A percentile compares a stretch with the other conserved stretches of the same genome.
Evolutionary conservation across 768 basidiomycete species (phyloP).

Genomic region (Fistulinella prunicolor): DNA sequence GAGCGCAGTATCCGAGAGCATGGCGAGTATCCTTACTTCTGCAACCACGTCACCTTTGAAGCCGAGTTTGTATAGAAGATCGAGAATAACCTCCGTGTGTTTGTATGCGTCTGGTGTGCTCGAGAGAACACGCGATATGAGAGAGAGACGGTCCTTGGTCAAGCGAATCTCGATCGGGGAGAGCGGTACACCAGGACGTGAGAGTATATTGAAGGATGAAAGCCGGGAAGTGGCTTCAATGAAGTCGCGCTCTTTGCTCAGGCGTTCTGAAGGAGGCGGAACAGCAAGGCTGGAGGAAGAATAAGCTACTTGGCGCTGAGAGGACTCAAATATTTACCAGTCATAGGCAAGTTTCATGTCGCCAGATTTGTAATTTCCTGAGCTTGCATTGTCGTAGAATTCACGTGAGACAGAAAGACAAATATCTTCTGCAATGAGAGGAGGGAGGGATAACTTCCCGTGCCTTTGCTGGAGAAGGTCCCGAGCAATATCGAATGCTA

Average conservation of each 20-base stretch:
- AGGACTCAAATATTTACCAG: conserved; percentile 52
- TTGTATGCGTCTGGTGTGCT: conserved; percentile 86
- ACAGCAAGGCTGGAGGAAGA: conserved; percentile 64
- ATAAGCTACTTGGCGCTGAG: conserved; percentile 1
- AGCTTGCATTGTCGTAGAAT: conserved; percentile 92
- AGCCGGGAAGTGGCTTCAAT: conserved; percentile 97
- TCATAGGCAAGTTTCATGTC: conserved; percentile 98
- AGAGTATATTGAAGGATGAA: conserved; percentile 84
- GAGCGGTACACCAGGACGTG: conserved; percentile 71
- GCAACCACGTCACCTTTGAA: conserved; percentile 68
- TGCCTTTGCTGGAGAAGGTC: conserved; percentile 51
- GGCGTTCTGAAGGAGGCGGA: conserved; percentile 56
- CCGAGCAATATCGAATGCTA: conserved; percentile 70
- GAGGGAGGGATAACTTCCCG: conserved; percentile 45
- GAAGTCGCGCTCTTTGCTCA: conserved; percentile 78
- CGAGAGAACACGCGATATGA: conserved; percentile 84
- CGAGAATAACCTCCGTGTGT: conserved; percentile 88
- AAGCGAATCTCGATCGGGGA: conserved; percentile 93
- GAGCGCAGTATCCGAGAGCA: conserved; percentile 87
- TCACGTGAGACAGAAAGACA: conserved; percentile 81
- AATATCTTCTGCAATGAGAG: conserved; percentile 63
- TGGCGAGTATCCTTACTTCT: conserved; percentile 78
- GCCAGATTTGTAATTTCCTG: conserved; percentile 87
- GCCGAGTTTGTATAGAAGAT: conserved; percentile 86
- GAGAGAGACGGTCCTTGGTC: conserved; percentile 80